A percentile compares a stretch with the other conserved stretches of the same genome.
Evolutionary conservation across 148 eudicot species (phyloP).

Genomic region (Persicaria tinctoria): DNA sequence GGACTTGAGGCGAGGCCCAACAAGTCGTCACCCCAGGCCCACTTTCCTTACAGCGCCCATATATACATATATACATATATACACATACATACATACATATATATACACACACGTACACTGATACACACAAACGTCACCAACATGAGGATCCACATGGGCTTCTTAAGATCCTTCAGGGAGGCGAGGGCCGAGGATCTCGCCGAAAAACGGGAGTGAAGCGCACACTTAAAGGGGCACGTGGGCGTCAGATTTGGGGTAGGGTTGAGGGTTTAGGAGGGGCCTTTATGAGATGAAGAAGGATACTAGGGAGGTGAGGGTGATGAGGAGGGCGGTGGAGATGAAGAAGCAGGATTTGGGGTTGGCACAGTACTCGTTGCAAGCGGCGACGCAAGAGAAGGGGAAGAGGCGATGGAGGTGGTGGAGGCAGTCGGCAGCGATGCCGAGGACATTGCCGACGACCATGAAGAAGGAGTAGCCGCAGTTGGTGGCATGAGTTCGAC

Average conservation of each 20-base stretch:
- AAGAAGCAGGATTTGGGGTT: conserved; percentile 72
- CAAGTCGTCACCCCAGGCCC: no score
- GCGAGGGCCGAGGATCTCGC: conserved; percentile 33
- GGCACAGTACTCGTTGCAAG: conserved; percentile 76
- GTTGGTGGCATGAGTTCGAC: conserved; percentile 39
- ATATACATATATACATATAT: no score
- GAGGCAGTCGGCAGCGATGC: conserved; percentile 72
- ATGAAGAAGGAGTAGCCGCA: conserved; percentile 60
- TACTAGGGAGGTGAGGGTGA: conserved; percentile 31
- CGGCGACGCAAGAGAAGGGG: conserved; percentile 49
- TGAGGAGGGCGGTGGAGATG: conserved; percentile 39
- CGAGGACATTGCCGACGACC: conserved; percentile 68
- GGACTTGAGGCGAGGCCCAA: no score
- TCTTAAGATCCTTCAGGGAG: conserved; percentile 40
- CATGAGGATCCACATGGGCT: conserved; percentile 56
- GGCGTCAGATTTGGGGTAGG: background rate
- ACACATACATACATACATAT: no score
- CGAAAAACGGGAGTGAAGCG: conserved; percentile 24
- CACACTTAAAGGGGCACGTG: background rate
- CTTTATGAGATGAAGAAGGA: no score
- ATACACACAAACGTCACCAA: conserved; percentile 30
- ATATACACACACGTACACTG: no score
- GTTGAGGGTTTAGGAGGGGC: background rate
- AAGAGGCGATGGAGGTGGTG: conserved; percentile 30
- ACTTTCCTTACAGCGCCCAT: no score